Evolutionary conservation across 805 yeast species (phyloP).

Genomic region (Scheffersomyces stipitis): DNA sequence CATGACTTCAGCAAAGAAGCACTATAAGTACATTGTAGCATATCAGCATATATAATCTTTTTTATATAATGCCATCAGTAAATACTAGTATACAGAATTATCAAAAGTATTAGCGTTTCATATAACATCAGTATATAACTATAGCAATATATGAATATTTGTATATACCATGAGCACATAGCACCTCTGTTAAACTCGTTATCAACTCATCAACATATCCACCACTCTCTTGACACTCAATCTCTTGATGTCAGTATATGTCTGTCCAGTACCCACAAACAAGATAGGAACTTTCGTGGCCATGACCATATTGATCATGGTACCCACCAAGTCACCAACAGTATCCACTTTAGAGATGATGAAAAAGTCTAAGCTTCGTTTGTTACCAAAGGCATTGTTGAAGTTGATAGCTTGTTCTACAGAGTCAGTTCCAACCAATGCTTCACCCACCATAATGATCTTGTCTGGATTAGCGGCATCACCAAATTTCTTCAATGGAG

Average conservation of each 20-base stretch:
- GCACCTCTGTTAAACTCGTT: too few species aligned
- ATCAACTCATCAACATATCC: conserved; percentile 66
- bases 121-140: too few species aligned
- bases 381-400: conserved; percentile 88
- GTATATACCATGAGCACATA: too few species aligned
- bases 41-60: too few species aligned
- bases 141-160: too few species aligned
- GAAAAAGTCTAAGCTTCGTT: conserved; percentile 81
- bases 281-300: conserved; percentile 94
- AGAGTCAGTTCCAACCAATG: conserved; percentile 95
- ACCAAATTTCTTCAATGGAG: conserved; percentile 92
- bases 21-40: too few species aligned
- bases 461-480: conserved; percentile 94
- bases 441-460: conserved; percentile 98
- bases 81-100: too few species aligned
- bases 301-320: conserved; percentile 96
- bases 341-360: conserved; percentile 95
- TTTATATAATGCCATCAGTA: too few species aligned
- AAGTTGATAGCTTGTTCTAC: conserved; percentile 93
- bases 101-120: too few species aligned
- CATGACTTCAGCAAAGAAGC: too few species aligned
- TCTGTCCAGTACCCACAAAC: conserved; percentile 96
- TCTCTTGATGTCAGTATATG: conserved; percentile 89
- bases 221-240: conserved; percentile 93
- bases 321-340: conserved; percentile 93